Base-by-base conservation (phyloP, 108 stramenopile genomes). In the Conticribra guillardii region DNA sequence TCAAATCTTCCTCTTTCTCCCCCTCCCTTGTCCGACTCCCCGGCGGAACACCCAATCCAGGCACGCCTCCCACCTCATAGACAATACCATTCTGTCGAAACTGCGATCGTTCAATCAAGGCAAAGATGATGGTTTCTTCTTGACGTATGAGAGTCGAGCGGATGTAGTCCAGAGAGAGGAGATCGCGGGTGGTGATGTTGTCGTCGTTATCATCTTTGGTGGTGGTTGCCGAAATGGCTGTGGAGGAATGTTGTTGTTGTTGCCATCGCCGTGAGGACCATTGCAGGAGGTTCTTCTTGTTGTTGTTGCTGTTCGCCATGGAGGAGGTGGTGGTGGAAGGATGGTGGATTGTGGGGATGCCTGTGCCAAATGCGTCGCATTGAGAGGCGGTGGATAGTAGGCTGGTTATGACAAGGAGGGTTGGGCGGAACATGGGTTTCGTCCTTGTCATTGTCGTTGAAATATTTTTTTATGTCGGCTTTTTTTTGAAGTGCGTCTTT, bases 41-140 rank as follows among this genome's bases (percentile, higher is more conserved):
- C 19, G 68, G 69, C 4, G 88, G 89, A 30, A 50, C 61, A 1
- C 84, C 86, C 69, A 88, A 63, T 52, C 88, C 68, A 28, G 86
- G 82, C 47, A 90, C 81, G 5, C 84, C 88, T 21, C 89, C 88
- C 50, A 71, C 62, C 64, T 86, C 41, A 79, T 99, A 99, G 45
- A 97, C 96, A 30, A 81, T 79, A 0, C 32, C 41, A 79, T 99
- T 99, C 16, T 72, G 78, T n/a, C 93, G 87, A 79, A 89, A 99
- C 68, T 98, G 96, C 17, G 97, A 91, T 34, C 99, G 80, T 79
- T 99, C 99, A 67, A 99, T 99, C 32, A 99, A 63, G 18, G 97
- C 96, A 67, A 98, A 99, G 56, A 99, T 99, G 60, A 99, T 98
- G 1, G 98, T 98, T 81, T 99, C 99, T 75, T 99, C 96, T 65